Conservation (phyloP, 148 eudicot species). For the Cornus florida region DNA sequence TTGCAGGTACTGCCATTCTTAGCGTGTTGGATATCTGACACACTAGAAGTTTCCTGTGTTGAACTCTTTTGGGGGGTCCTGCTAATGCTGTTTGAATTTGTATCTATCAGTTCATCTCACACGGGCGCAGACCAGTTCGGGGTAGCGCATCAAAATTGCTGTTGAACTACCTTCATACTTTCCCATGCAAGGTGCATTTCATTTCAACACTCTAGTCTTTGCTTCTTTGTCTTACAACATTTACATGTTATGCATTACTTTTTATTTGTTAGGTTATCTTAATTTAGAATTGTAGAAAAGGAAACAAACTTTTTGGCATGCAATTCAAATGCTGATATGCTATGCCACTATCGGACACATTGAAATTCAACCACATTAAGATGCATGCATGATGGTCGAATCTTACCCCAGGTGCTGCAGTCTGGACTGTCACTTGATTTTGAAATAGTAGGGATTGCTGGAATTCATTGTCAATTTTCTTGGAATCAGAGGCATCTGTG, state of each 20-base stretch:
- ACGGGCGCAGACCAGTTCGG: constrained; percentile 83
- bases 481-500: background rate
- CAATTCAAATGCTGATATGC: background rate
- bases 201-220: constrained; percentile 1
- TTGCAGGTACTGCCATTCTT: constrained; percentile 62
- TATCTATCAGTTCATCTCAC: constrained; percentile 73
- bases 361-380: background rate
- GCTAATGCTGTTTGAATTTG: constrained; percentile 7
- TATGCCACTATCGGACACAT: background rate
- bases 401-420: background rate
- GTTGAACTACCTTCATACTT: constrained; percentile 62
- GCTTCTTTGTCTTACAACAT: background rate
- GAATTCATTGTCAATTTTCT: background rate
- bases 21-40: background rate
- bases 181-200: constrained; percentile 83
- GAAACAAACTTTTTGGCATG: background rate
- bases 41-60: background rate
- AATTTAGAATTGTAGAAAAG: no score
- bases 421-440: background rate
- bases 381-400: background rate
- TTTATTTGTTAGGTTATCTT: no score
- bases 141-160: constrained; percentile 73
- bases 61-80: background rate
- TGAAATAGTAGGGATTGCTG: background rate
- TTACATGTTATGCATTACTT: no score